A percentile compares a stretch with the other conserved stretches of the same genome.
These are phyloP conservation scores for Petunia hybrid DNA, from an alignment of 305 asterid species.

Conservation along the genomic window DNA sequence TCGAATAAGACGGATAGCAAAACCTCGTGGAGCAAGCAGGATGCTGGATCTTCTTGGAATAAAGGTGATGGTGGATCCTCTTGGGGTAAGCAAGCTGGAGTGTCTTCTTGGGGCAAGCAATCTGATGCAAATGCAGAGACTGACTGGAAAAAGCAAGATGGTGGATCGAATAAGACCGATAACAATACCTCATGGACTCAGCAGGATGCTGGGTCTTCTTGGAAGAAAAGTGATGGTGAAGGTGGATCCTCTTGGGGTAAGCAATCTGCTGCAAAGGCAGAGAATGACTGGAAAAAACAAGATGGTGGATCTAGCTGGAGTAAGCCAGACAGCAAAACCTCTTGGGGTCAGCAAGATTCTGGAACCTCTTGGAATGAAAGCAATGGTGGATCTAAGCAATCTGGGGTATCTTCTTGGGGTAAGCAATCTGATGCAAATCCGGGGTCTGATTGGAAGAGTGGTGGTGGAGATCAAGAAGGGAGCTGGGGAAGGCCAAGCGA, in stretches of 20 bases:
- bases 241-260: constrained; percentile 41
- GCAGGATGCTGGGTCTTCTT: constrained; percentile 38
- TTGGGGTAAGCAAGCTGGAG: constrained; percentile 46
- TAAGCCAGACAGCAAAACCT: constrained; percentile 30
- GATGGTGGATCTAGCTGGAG: constrained; percentile 39
- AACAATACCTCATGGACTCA: constrained; percentile 27
- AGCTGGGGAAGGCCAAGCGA: constrained; percentile 52
- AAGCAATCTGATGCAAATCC: constrained; percentile 38
- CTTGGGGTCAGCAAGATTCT: constrained; percentile 27
- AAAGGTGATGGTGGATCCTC: constrained; percentile 42
- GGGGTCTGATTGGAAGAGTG: constrained; percentile 29
- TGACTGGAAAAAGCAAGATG: constrained; percentile 28
- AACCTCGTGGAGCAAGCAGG: constrained; percentile 48
- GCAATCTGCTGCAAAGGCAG: constrained; percentile 27
- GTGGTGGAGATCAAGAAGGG: constrained; percentile 44
- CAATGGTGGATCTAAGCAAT: constrained; percentile 4
- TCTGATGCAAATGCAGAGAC: constrained; percentile 27
- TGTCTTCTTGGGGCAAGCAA: constrained; percentile 28
- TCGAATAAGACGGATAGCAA: constrained; percentile 39
- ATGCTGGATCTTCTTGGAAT: constrained; percentile 42
- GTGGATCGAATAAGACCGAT: constrained; percentile 13
- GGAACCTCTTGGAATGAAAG: constrained; percentile 19
- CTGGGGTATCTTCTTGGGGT: not conserved
- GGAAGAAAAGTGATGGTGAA: constrained; percentile 33
- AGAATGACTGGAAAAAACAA: not conserved